Evolutionary conservation across 345 rosid genomes (phyloP), one percentile per base, ranked within the genome.

Genomic region (Citrus australasica): DNA sequence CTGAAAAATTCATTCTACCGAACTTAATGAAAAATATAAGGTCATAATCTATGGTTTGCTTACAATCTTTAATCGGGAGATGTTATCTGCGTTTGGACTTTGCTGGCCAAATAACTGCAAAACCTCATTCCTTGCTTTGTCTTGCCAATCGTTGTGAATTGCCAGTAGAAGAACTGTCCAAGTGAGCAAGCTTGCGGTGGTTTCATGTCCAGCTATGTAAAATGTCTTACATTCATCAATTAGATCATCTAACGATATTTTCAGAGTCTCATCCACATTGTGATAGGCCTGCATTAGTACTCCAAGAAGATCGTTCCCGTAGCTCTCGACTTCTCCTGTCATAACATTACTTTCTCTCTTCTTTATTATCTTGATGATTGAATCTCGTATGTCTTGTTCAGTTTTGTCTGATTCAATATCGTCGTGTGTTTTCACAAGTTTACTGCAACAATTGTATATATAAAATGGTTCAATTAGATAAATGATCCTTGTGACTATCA

Each of bases 151-250:
- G 16, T 71, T 65, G 73, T 85, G 80, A 5, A 75, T 24, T 48
- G 88, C 84, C 11, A 88, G 74, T 68, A 87, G 87, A 62, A 85
- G 33, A 60, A 67, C 24, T 2, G 83, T 67, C 88, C 88, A 86
- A 8, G 82, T 6, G 14, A 89, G 85, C 76, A 76, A 38, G 76
- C 75, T 69, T 63, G 63, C 22, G 3, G 71, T 72, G 7, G 72
- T 78, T 72, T 78, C 81, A 24, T 78, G 66, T 13, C 81, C 76
- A 0, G 80, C 85, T 46, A 81, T 22, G 58, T 83, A 84, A 77
- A 88, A 83, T 16, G 83, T 78, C 81, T 81, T 84, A 74, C 89
- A 85, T 75, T 87, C 90, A 37, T 84, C 90, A 14, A 86, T 33
- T 14, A 86, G 11, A 28, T 86, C 89, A 46, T 85, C 81, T 22